Base-by-base conservation (phyloP, 2,329 filamentous ascomycete genomes). In the Ophiostoma sp. region DNA sequence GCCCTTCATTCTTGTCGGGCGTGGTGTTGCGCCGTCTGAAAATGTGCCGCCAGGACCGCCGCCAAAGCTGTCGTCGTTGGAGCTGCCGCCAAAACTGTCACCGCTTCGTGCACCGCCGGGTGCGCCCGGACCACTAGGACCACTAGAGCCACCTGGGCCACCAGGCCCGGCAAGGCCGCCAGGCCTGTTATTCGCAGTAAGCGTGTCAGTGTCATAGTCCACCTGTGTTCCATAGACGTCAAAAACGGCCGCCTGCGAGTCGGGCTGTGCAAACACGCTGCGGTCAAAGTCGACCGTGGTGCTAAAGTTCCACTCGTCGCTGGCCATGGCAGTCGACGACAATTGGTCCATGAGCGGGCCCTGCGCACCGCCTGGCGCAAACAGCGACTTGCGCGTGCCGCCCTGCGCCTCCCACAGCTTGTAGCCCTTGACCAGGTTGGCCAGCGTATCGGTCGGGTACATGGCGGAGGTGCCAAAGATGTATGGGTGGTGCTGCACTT, bases 341-440 rank as follows among this genome's bases (percentile, higher is more conserved):
- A 83, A 75, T 35, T 84, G 81, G 17, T 79, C 75, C 66, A 27
- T 17, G 17, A 67, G 54, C 1, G 72, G 81, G 1, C 81, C 84
- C 73, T 87, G 85, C 1, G 87, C 87, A 71, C 87, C 88, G 31
- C 85, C 85, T 2, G 82, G 79, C 6, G 83, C 83, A 73, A 90
- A 90, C 0, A 90, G 80, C 20, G 88, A 90, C 73, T 86, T 86
- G 65, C 91, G 85, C 74, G 86, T 87, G 36, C 91, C 91, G 33
- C 91, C 91, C 74, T 87, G 85, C 8, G 88, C 85, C 77, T 94
- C 91, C 91, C 91, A 94, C 27, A 89, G 76, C 76, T 88, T 89
- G 79, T 90, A 94, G 15, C 87, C 88, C 73, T 87, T 86, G 11
- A 94, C 89, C 1, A 94, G 82, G 71, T 87, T 83, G 2, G 86